Evolutionary conservation across 306 rosid species (phyloP), one percentile per base, ranked within the genome.

Genomic region (Arachis stenosperma): DNA sequence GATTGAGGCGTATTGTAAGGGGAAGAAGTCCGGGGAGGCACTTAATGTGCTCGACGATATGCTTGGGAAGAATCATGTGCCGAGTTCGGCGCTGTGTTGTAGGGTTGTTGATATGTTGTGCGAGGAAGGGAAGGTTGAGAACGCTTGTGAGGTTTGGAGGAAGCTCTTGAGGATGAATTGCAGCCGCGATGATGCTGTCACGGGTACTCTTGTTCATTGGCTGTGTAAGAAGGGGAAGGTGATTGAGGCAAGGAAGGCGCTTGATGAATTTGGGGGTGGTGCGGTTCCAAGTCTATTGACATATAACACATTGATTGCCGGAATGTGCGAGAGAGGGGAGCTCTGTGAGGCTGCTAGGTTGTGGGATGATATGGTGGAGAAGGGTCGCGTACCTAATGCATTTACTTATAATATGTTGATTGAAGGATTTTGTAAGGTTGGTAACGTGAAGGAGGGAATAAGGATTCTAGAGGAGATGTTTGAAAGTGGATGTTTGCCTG

Each of bases 311-410:
- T 73, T 91, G 41, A 84, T 91, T 60, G 84, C 86, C 0, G 97
- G 92, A 67, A 77, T 91, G 90, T 91, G 97, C 51, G 90, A 91
- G 83, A 78, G 42, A 42, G 92, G 89, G 13, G 90, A 89, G 81
- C 78, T 91, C 74, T 89, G 80, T 58, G 97, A 91, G 83, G 97
- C 92, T 0, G 95, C 88, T 33, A 85, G 83, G 82, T 69, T 91
- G 78, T 91, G 97, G 97, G 92, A 91, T 78, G 90, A 87, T 71
- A 91, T 91, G 97, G 90, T 87, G 78, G 88, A 87, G 69, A 89
- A 79, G 68, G 86, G 87, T 6, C 78, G 79, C 65, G 22, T 53
- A 29, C 95, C 90, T 12, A 91, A 82, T 81, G 84, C 86, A 13
- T 91, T 88, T 65, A 91, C 90, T 3, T 91, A 91, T 77, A 77